Evolutionary conservation across 768 basidiomycete genomes (phyloP), one percentile per base, ranked within the genome.

Genomic region (Suillus weaverae): DNA sequence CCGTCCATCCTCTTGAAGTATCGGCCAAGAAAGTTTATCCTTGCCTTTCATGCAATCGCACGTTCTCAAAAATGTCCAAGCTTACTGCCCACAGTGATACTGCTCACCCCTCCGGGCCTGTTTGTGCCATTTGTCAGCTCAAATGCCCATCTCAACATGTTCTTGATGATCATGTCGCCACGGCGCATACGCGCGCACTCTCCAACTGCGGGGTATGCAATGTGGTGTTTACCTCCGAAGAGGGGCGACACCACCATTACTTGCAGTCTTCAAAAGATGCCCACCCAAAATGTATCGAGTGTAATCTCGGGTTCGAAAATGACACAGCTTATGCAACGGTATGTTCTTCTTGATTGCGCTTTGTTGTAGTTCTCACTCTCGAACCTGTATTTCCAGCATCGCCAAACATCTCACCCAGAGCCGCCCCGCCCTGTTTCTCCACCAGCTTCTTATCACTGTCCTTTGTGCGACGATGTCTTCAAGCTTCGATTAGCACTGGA

Each of bases 241-340:
- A 79, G 13, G 74, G 75, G 3, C 73, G 83, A 3, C 67, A 73
- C 22, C 65, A 69, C 3, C 84, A 85, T 64, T 84, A 82, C 67
- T 72, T 68, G 51, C 71, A 77, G 5, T 79, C 81, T 4, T 53
- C 71, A 9, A 70, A 70, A 48, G 69, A 72, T 20, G 18, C 73
- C 13, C 83, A 84, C 39, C 80, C 81, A 1, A 68, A 69, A 5
- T 83, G 81, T 64, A 57, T 64, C 20, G 61, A 60, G 41, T 83
- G 81, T 53, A 41, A 62, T 20, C 36, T 69, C 3, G 80, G 78
- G 41, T 82, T 81, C 48, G 75, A 78, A 65, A 73, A 77, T 64
- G 65, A 72, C 9, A 67, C 61, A 18, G 46, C 60, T 3, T 78
- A 74, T 62, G 44, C 62, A n/a, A 68, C 70, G 64, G 82, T 80